Evolutionary conservation across 805 yeast species (phyloP).

Genomic region (Ascoidea asiatica): DNA sequence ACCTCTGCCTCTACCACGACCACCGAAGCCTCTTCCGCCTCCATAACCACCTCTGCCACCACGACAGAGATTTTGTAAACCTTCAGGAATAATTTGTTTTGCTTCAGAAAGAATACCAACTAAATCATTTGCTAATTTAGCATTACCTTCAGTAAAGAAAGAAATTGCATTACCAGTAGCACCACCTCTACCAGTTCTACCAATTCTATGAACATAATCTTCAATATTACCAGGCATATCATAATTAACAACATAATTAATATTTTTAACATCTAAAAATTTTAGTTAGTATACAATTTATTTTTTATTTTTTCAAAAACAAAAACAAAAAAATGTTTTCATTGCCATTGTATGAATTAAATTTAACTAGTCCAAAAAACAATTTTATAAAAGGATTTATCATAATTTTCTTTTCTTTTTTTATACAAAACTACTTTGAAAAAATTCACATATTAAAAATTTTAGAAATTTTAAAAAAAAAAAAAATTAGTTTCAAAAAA

Average conservation of each 20-base stretch:
- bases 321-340: too few relatives aligned
- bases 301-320: too few relatives aligned
- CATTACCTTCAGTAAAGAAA: conserved; percentile 78
- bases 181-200: conserved; percentile 99
- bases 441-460: too few relatives aligned
- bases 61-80: conserved; percentile 62
- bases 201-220: conserved; percentile 97
- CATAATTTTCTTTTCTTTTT: too few relatives aligned
- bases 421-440: too few relatives aligned
- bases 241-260: conserved; percentile 82
- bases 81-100: conserved; percentile 77
- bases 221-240: conserved; percentile 98
- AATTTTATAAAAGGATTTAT: too few relatives aligned
- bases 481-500: too few relatives aligned
- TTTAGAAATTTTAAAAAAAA: too few relatives aligned
- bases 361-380: too few relatives aligned
- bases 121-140: conserved; percentile 81
- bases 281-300: neutral
- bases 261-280: conserved; percentile 86
- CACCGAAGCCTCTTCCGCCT: conserved; percentile 42
- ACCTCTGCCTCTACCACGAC: conserved; percentile 36
- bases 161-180: conserved; percentile 91
- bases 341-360: too few relatives aligned
- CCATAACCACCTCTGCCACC: conserved; percentile 58
- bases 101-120: conserved; percentile 91